These are phyloP conservation scores for Coriolopsis trogii DNA, from an alignment of 1,284 basidiomycete species.

Conservation along the genomic window DNA sequence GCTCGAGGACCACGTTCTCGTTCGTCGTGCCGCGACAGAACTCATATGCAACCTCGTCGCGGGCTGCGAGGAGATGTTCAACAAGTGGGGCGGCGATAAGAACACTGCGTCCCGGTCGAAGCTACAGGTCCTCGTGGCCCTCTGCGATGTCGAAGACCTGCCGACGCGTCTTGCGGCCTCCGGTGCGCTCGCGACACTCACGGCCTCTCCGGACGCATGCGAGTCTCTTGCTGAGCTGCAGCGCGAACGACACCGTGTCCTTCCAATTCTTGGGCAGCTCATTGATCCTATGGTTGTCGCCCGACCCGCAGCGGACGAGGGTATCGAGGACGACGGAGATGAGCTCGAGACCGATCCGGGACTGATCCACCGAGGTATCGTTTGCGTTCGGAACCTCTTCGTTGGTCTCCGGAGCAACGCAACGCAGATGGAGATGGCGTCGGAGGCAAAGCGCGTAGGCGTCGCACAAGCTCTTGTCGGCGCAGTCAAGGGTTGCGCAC, in stretches of 20 bases:
- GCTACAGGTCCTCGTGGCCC: slow-evolving; percentile 81
- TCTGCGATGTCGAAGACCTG: slow-evolving; percentile 84
- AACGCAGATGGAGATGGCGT: slow-evolving; percentile 43
- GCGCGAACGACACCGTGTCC: slow-evolving; percentile 57
- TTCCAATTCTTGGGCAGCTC: slow-evolving; percentile 65
- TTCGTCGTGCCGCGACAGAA: slow-evolving; percentile 88
- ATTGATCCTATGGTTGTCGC: slow-evolving; percentile 53
- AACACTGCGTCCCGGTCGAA: slow-evolving; percentile 55
- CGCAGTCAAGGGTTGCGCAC: slow-evolving; percentile 45
- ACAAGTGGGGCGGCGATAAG: slow-evolving; percentile 59
- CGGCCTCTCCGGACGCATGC: slow-evolving; percentile 65
- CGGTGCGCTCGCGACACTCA: slow-evolving; percentile 83
- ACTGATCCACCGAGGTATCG: slow-evolving; percentile 74
- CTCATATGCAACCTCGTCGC: slow-evolving; percentile 92
- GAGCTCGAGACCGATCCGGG: slow-evolving; percentile 50
- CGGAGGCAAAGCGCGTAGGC: slow-evolving; percentile 53
- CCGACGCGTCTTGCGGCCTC: slow-evolving; percentile 84
- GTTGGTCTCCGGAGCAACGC: slow-evolving; percentile 43
- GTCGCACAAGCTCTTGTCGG: slow-evolving; percentile 51
- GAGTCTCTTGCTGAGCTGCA: slow-evolving; percentile 63
- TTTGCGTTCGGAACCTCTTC: slow-evolving; percentile 71
- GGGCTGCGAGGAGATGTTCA: slow-evolving; percentile 76
- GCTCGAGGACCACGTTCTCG: slow-evolving; percentile 80
- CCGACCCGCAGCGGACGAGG: slow-evolving; percentile 35
- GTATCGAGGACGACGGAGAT: slow-evolving; percentile 34